Base-by-base conservation (phyloP, 1,284 basidiomycete species). In the Phylloboletellus chloephorus region DNA sequence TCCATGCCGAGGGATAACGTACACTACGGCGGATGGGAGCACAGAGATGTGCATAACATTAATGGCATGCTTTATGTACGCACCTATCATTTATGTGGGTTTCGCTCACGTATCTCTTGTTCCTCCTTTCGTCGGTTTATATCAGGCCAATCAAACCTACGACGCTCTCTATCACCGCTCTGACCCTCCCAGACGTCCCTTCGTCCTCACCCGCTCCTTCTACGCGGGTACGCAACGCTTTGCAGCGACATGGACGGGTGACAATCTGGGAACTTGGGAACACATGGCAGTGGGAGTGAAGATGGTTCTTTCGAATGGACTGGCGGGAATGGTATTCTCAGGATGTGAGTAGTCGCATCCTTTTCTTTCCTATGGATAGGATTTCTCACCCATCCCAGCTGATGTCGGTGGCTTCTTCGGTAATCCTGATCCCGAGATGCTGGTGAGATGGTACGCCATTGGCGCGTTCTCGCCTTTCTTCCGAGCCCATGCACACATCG, bases 371-470 rank as follows among this genome's bases (percentile, higher is more conserved):
- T n/a, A 4, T 8, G 20, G 21, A 24, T 19, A 10, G 19, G 28
- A 35, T 31, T 34, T 36, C 44, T 49, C 13, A 58, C 12, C 22
- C n/a, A 22, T 25, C 19, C 6, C 52, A 94, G 90, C 95, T 44
- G 95, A 98, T 57, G 90, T 98, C 35, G 94, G 95, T 28, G 95
- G 95, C 12, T 98, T 98, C 81, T 98, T 98, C 60, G 95, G 95
- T 35, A 96, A 98, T 64, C 95, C 96, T 0, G 77, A 84, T 28
- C 74, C 84, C 1, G 95, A 98, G 60, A 91, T 98, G 79, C 82
- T 99, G 21, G 83, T 95, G 7, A 78, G 96, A 26, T 98, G 95
- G 95, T 98, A 98, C 60, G 91, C 91, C 68, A 85, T 94, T 25
- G 96, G 95, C 20, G 81, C 85, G 9, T 96, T 98, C 64, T 85